Evolutionary conservation across 73 alveolate genomes (phyloP), one percentile per base, ranked within the genome.

Genomic region (Tetrahymena elliotti): DNA sequence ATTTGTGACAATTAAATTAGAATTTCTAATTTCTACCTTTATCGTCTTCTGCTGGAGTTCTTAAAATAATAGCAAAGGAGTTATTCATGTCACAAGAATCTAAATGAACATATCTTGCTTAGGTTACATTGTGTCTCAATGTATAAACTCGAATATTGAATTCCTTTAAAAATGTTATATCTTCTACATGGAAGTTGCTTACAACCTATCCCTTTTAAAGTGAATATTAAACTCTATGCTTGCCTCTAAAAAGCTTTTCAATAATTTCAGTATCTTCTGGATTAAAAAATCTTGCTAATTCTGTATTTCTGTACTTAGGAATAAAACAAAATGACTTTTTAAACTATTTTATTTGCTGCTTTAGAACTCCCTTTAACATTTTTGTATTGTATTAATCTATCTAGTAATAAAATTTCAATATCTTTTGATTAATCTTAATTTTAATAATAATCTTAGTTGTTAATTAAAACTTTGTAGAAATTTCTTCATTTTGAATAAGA

Each of bases 41-140:
- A 68, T 68, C 88, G 36, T 24, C n/a, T 68, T 68, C 88, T 27
- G 88, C 20, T 22, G 88, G 88, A n/a, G 88, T 68, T 68, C 88
- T 68, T 53, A 96, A 93, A 22, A 95, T 83, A 36, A 96, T 94
- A 20, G 97, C 96, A 40, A 93, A 93, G 15, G 95, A 97, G 93
- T 97, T 97, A 22, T 97, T 97, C 96, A 96, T 93, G 84, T 97
- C 98, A n/a, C 95, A 83, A 68, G 96, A 36, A 84, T 97, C 98
- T 15, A 97, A 84, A 88, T 97, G 98, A 35, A 97, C 27, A 88
- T 97, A 97, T 83, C 94, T 94, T 1, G 98, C 97, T 68, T 97
- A 96, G 33, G 98, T 96, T 11, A 39, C 93, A 16, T 93, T 93
- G 84, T 97, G 98, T 33, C 36, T 68, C 34, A 68, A 31, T 11